A percentile compares a stretch with the other conserved stretches of the same genome.
phyloP scores from a whole-genome alignment of 805 yeast species.

The Blastobotrys chiropterorum region DNA sequence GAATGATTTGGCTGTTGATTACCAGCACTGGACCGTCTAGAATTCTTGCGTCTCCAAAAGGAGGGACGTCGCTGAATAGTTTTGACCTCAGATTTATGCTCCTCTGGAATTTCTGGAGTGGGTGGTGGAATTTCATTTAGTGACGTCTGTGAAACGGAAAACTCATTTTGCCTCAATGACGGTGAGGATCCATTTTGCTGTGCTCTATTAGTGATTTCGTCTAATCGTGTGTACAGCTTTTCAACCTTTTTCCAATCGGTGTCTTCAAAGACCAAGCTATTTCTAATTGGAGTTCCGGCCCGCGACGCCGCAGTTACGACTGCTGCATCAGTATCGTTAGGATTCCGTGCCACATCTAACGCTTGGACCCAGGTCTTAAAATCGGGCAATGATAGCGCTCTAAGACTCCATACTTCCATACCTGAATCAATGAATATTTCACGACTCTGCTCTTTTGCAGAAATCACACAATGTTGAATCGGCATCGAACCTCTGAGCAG shows the following conservation, averaged over 20 bases:
- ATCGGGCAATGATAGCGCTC: slow-evolving; percentile 56
- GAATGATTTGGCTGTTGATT: slow-evolving; percentile 9
- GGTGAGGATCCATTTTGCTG: not conserved
- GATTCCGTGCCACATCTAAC: slow-evolving; percentile 41
- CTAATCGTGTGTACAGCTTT: slow-evolving; percentile 8
- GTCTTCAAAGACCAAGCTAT: not conserved
- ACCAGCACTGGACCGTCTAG: not conserved
- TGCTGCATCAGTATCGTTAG: not conserved
- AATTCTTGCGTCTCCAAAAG: slow-evolving; percentile 14
- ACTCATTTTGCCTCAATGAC: not conserved
- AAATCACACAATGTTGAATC: slow-evolving; percentile 69
- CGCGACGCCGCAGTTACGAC: not conserved
- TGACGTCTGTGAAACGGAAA: not conserved
- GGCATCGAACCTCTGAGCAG: slow-evolving; percentile 90
- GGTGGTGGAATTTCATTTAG: not conserved
- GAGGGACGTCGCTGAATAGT: slow-evolving; percentile 15
- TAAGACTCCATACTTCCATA: slow-evolving; percentile 86
- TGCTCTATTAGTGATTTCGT: not conserved
- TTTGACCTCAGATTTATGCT: not conserved
- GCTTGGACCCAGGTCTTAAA: slow-evolving; percentile 83
- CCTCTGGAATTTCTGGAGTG: not conserved
- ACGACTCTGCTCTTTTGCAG: slow-evolving; percentile 61
- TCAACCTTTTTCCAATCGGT: slow-evolving; percentile 1
- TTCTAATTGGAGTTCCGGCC: not conserved
- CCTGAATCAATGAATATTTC: slow-evolving; percentile 88